Evolutionary conservation across 1,284 basidiomycete species (phyloP), one percentile per base, ranked within the genome.

Genomic region (Leucocoprinus gongylophorus): DNA sequence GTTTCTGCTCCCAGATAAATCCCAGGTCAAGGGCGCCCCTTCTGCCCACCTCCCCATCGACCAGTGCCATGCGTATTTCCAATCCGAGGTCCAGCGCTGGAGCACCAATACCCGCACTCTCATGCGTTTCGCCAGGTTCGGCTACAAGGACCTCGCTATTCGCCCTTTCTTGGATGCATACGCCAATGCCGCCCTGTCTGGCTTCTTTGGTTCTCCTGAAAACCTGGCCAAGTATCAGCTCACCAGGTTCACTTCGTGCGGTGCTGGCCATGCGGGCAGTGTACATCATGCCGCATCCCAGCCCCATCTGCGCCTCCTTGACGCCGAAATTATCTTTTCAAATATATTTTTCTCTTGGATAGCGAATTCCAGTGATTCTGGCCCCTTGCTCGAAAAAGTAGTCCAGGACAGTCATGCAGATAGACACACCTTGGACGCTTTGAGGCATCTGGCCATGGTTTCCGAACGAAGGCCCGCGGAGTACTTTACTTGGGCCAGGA

Each of bases 281-380:
- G 26, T n/a, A 13, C 17, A 28, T 8, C 7, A 18, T 13, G 26
- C 42, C 23, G 30, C 45, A 20, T 33, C 37, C 3, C 33, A 41
- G 17, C 38, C 44, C 5, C 23, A n/a, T 15, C 10, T 28, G 5
- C 40, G 46, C 3, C 46, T 37, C n/a, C 28, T 33, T 18, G 46
- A 48, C 6, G 51, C 51, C 0, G 70, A 72, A 46, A 51, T 62
- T 51, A 64, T 71, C 29, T 74, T 65, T 58, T 69, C 64, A 53
- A 68, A 62, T 33, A 65, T 76, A 18, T 71, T 82, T 55, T 80
- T 72, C 62, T 67, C 68, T 17, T 83, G 80, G 80, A 74, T 72
- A 4, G 58, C 69, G 18, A 63, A 72, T 30, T 67, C 70, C 5
- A 3, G 51, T 26, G 56, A 66, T 54, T 37, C 55, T 28, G 38